phyloP scores from a whole-genome alignment of 805 yeast genomes.

The Saturnispora quitensis region DNA sequence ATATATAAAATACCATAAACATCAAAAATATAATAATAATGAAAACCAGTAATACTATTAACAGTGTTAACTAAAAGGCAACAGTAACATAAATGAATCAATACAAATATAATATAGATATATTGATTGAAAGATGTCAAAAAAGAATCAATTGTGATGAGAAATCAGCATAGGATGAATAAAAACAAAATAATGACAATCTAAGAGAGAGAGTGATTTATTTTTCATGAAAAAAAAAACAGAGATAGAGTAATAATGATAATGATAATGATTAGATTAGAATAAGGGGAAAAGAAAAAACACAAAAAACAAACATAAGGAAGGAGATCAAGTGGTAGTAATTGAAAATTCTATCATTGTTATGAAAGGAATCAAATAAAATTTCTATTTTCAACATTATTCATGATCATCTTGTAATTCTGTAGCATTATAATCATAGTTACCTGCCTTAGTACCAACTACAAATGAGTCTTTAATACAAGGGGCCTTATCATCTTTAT shows the following conservation, averaged over 20 bases:
- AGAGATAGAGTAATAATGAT: neutral
- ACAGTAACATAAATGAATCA: neutral
- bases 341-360: neutral
- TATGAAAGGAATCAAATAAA: neutral
- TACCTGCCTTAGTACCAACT: conserved; percentile 29
- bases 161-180: neutral
- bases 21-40: neutral
- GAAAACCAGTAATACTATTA: neutral
- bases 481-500: conserved; percentile 34
- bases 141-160: neutral
- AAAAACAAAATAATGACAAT: neutral
- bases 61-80: neutral
- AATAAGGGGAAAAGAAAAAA: neutral
- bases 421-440: conserved; percentile 29
- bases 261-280: neutral
- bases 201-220: neutral
- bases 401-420: conserved; percentile 19
- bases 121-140: neutral
- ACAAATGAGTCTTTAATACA: conserved; percentile 24
- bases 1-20: neutral
- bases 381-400: neutral
- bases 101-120: neutral
- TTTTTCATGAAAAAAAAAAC: neutral
- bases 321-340: neutral
- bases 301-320: neutral